Percentiles rank a stretch among this genome's conserved stretches.
These are phyloP conservation scores for Pyricularia pennisetigena DNA, from an alignment of 2,329 filamentous ascomycete species.

Conservation along the genomic window DNA sequence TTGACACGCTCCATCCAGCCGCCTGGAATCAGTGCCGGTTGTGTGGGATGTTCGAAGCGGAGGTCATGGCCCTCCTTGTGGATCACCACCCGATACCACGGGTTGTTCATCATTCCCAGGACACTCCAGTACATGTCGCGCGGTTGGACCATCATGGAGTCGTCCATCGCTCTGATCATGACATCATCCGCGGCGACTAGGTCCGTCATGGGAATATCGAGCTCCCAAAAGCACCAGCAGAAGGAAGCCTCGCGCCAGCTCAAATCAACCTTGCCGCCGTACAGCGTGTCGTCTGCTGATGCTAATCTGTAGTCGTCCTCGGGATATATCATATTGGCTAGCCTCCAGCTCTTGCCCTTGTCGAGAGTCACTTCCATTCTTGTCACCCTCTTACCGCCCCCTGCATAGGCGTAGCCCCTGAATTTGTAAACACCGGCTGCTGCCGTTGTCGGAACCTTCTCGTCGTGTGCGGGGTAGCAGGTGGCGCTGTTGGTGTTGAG, in stretches of 20 bases:
- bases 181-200: conserved; percentile 60
- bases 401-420: conserved; percentile 79
- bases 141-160: conserved; percentile 76
- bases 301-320: conserved; percentile 71
- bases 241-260: conserved; percentile 73
- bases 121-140: conserved; percentile 96
- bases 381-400: conserved; percentile 75
- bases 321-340: conserved; percentile 70
- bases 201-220: conserved; percentile 54
- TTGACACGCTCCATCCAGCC: conserved; percentile 93
- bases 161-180: conserved; percentile 81
- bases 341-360: conserved; percentile 68
- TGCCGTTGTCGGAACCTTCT: conserved; percentile 43
- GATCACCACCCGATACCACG: conserved; percentile 79
- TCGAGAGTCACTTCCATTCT: conserved; percentile 77
- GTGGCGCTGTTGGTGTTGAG: conserved; percentile 79
- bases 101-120: conserved; percentile 96
- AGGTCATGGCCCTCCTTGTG: conserved; percentile 54
- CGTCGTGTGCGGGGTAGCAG: conserved; percentile 70
- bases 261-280: conserved; percentile 70
- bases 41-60: conserved; percentile 81
- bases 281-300: conserved; percentile 53
- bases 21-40: conserved; percentile 64
- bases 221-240: conserved; percentile 88
- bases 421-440: conserved; percentile 49